Base-by-base conservation (phyloP, 495 filamentous ascomycete species). In the Apodospora peruviana region DNA sequence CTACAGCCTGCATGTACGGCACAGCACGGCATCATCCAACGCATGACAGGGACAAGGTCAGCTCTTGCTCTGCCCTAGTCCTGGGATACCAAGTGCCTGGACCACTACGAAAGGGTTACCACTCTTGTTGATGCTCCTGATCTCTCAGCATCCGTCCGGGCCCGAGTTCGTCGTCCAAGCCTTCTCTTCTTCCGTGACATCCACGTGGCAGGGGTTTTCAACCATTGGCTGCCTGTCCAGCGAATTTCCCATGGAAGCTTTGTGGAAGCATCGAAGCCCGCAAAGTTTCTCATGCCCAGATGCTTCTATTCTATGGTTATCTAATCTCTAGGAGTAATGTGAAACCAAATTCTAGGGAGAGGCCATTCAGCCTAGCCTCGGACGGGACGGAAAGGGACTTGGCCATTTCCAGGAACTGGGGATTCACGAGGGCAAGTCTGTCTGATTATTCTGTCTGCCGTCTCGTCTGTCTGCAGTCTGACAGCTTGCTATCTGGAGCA, bases 381-480 rank as follows among this genome's bases (percentile, higher is more conserved):
- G 52, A 51, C 51, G 47, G 42, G 45, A 49, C 46, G 45, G 48
- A 48, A 51, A 27, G 23, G 34, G 47, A 32, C 54, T 46, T 49
- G 40, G 36, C 54, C 42, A 50, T 46, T 50, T 55, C 54, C 54
- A 54, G 58, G 58, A 55, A 55, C 51, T 55, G 54, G 58, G 54
- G 51, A 50, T 43, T 39, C 20, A 22, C 47, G 21, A 36, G 29
- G 36, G 19, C 36, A 40, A 22, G 32, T 45, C 42, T 16, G 40
- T 29, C 24, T 17, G 40, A 40, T 22, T 12, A 40, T 38, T n/a
- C 18, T 35, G 29, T 45, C 43, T 53, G 52, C 50, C 54, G 50
- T 49, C 50, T 58, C 48, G 51, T 51, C 46, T 55, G 39, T 43
- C 18, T 38, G 41, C 47, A 40, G 22, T 43, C 44, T 18, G 37